phyloP scores from a whole-genome alignment of 1,284 basidiomycete species.

The Porodaedalea pini region DNA sequence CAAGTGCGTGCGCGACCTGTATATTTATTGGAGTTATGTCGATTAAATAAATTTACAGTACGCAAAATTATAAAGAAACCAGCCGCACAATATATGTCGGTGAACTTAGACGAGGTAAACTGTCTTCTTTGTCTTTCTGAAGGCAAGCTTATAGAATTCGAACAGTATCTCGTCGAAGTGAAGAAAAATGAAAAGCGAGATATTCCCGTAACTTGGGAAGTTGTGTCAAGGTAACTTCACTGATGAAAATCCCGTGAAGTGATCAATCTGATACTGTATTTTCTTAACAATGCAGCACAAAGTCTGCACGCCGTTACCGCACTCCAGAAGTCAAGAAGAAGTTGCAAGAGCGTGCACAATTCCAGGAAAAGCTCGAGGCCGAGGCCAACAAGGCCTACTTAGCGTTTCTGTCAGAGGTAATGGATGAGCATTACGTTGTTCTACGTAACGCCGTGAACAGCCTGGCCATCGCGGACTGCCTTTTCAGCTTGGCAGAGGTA shows the following conservation, averaged over 20 bases:
- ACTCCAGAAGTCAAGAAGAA: conserved; percentile 70
- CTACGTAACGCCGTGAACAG: conserved; percentile 75
- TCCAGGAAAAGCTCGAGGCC: conserved; percentile 69
- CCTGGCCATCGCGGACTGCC: conserved; percentile 79
- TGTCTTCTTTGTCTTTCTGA: conserved; percentile 4
- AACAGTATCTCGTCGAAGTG: conserved; percentile 75
- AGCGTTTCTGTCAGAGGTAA: conserved; percentile 68
- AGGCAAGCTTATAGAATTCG: background rate
- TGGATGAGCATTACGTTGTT: conserved; percentile 61
- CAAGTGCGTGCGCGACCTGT: conserved; percentile 41
- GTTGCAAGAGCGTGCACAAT: conserved; percentile 73
- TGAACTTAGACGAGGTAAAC: conserved; percentile 68
- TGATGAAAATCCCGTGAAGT: background rate
- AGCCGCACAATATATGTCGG: conserved; percentile 68
- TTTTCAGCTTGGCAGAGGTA: conserved; percentile 64
- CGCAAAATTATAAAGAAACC: conserved; percentile 75
- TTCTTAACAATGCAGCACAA: conserved; percentile 54
- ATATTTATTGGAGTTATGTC: background rate
- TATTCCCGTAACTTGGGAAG: conserved; percentile 78
- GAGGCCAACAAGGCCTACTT: conserved; percentile 67
- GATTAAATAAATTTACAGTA: conserved; percentile 42
- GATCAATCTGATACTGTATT: conserved; percentile 12
- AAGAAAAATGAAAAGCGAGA: conserved; percentile 67
- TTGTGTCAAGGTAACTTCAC: conserved; percentile 62
- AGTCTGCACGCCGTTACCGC: conserved; percentile 73